A percentile compares a stretch with the other conserved stretches of the same genome.
Evolutionary conservation across 768 basidiomycete genomes (phyloP).

Genomic region (Suillus tomentosus): DNA sequence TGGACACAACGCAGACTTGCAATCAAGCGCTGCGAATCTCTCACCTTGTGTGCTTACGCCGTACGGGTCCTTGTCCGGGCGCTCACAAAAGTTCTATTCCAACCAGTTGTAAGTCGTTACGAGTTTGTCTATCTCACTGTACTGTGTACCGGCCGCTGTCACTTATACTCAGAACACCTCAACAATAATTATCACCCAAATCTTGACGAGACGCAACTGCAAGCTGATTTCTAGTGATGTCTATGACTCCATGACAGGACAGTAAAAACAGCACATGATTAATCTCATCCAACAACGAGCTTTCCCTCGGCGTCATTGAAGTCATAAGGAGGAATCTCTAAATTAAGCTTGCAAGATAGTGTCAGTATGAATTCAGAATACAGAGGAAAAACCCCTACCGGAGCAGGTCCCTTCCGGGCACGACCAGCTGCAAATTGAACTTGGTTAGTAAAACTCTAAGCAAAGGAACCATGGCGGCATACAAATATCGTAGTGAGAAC

Average conservation of each 20-base stretch:
- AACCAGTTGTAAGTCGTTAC: too few relatives aligned
- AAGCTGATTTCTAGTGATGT: conserved; percentile 25
- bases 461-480: conserved; percentile 30
- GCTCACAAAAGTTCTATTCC: too few relatives aligned
- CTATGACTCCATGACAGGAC: conserved; percentile 22
- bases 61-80: too few relatives aligned
- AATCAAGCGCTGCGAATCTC: too few relatives aligned
- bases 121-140: too few relatives aligned
- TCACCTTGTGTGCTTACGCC: too few relatives aligned
- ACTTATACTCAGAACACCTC: background rate
- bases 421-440: conserved; percentile 69
- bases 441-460: conserved; percentile 16
- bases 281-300: conserved; percentile 74
- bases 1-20: too few relatives aligned
- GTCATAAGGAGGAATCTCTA: conserved; percentile 88
- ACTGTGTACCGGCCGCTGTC: background rate
- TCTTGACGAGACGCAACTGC: background rate
- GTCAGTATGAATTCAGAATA: conserved; percentile 12
- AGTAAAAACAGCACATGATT: conserved; percentile 14
- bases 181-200: background rate
- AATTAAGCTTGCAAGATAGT: conserved; percentile 65
- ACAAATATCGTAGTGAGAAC: conserved; percentile 98
- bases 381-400: conserved; percentile 52
- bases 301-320: conserved; percentile 89
- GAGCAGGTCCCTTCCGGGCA: conserved; percentile 94